Conservation (phyloP, 1,284 basidiomycete genomes). For the Cerioporus squamosus region DNA sequence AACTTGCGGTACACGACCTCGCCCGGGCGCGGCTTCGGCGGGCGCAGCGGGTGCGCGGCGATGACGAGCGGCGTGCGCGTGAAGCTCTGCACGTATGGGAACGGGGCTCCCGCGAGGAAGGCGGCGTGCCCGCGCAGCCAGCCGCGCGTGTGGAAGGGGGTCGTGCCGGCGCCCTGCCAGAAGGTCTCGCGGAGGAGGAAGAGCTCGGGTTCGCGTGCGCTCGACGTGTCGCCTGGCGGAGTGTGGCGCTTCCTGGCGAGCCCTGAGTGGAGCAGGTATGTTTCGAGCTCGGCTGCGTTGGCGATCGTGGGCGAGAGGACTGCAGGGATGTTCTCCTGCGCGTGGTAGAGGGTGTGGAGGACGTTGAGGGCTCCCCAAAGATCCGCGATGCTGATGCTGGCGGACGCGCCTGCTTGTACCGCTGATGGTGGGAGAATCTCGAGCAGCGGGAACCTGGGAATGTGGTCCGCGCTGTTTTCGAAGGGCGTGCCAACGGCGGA, state of each 20-base stretch:
- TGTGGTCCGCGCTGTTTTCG: slow-evolving; percentile 33
- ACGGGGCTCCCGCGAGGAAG: slow-evolving; percentile 29
- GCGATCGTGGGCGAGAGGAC: slow-evolving; percentile 25
- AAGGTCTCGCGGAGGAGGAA: slow-evolving; percentile 51
- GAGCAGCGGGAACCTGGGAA: slow-evolving; percentile 37
- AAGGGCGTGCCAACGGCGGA: slow-evolving; percentile 37
- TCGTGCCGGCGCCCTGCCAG: slow-evolving; percentile 58
- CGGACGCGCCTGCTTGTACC: slow-evolving; percentile 2
- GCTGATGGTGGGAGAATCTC: slow-evolving; percentile 27
- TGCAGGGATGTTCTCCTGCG: slow-evolving; percentile 37
- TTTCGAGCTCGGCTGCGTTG: slow-evolving; percentile 19
- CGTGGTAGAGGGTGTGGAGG: slow-evolving; percentile 33
- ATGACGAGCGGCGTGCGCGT: slow-evolving; percentile 53
- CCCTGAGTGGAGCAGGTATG: slow-evolving; percentile 32
- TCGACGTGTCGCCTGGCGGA: slow-evolving; percentile 24
- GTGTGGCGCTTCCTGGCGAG: slow-evolving; percentile 22
- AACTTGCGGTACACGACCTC: slow-evolving; percentile 53
- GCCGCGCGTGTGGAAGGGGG: slow-evolving; percentile 40
- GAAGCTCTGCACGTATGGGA: slow-evolving; percentile 49
- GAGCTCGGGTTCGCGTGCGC: slow-evolving; percentile 29
- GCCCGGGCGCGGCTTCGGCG: slow-evolving; percentile 52
- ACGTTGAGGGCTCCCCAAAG: slow-evolving; percentile 37
- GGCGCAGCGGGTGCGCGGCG: slow-evolving; percentile 56
- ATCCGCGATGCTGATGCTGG: slow-evolving; percentile 27
- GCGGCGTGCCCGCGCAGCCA: slow-evolving; percentile 44